These are phyloP conservation scores for Halophytophthora batemanensis DNA, from an alignment of 352 stramenopile genomes.

Conservation along the genomic window DNA sequence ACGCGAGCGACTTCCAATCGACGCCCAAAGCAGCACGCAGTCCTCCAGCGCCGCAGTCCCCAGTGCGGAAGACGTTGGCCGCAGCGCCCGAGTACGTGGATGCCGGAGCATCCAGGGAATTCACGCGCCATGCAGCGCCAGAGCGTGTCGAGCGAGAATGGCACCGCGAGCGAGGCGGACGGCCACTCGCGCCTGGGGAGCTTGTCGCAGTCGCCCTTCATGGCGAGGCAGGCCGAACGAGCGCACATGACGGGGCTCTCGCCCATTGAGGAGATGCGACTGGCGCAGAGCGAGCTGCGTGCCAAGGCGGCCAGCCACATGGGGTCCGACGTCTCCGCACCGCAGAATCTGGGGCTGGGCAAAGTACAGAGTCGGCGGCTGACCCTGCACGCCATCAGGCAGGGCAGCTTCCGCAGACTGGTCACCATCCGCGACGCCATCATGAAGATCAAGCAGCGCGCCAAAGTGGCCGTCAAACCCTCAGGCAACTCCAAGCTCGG, in stretches of 20 bases:
- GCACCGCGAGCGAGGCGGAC: too few relatives aligned
- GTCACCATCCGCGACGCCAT: constrained; percentile 60
- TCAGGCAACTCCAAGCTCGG: constrained; percentile 30
- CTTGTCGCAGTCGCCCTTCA: constrained; percentile 55
- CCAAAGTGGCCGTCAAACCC: constrained; percentile 32
- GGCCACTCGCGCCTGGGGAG: constrained; percentile 10
- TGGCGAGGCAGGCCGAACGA: constrained; percentile 68
- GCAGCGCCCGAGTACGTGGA: too few relatives aligned
- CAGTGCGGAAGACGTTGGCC: too few relatives aligned
- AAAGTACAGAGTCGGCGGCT: constrained; percentile 3
- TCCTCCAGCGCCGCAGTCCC: too few relatives aligned
- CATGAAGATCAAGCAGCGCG: constrained; percentile 54
- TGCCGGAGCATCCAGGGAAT: too few relatives aligned
- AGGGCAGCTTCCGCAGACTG: constrained; percentile 52
- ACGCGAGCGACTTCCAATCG: too few relatives aligned
- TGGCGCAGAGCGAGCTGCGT: constrained; percentile 76
- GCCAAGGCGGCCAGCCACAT: constrained; percentile 64
- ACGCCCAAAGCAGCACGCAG: too few relatives aligned
- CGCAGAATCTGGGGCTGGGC: not conserved
- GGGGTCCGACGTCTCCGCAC: constrained; percentile 3
- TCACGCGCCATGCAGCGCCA: too few relatives aligned
- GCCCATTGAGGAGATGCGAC: constrained; percentile 82
- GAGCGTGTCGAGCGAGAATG: too few relatives aligned
- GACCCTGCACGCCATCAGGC: constrained; percentile 17
- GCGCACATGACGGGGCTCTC: constrained; percentile 70